These are phyloP conservation scores for Alternaria hordeiaustralica DNA, from an alignment of 2,329 filamentous ascomycete genomes.

Conservation along the genomic window DNA sequence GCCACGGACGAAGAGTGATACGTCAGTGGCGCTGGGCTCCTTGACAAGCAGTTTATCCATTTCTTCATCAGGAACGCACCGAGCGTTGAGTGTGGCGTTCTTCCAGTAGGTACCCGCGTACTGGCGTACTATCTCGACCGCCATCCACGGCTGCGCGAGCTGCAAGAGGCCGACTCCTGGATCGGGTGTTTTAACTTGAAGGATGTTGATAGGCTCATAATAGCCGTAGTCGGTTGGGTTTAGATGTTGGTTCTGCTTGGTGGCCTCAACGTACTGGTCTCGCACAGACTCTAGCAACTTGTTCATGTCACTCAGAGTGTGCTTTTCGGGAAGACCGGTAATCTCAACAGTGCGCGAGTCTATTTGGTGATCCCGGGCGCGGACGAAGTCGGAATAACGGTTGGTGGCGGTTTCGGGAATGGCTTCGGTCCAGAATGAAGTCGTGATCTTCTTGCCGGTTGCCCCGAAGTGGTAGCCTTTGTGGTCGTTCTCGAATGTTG, in stretches of 20 bases:
- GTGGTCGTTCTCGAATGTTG: not conserved
- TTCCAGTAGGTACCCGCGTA: not conserved
- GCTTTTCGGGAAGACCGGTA: not conserved
- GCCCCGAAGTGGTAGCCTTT: not conserved
- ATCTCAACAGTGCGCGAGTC: not conserved
- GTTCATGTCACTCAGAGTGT: not conserved
- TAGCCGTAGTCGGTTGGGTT: not conserved
- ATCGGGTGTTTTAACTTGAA: not conserved
- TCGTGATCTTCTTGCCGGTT: not conserved
- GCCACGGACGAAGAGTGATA: not conserved
- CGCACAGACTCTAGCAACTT: not conserved
- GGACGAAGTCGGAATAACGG: not conserved
- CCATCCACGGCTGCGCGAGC: not conserved
- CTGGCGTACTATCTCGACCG: not conserved
- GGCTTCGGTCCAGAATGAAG: not conserved
- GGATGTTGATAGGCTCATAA: not conserved
- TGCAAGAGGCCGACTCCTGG: not conserved
- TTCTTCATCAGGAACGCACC: not conserved
- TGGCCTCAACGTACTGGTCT: not conserved
- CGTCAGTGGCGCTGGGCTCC: not conserved
- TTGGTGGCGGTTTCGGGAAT: not conserved
- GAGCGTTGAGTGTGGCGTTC: not conserved
- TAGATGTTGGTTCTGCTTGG: rapidly evolving
- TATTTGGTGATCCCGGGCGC: not conserved
- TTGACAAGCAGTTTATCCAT: not conserved